These are phyloP conservation scores for Scheffersomyces lignosus DNA, from an alignment of 805 yeast genomes.

Conservation along the genomic window DNA sequence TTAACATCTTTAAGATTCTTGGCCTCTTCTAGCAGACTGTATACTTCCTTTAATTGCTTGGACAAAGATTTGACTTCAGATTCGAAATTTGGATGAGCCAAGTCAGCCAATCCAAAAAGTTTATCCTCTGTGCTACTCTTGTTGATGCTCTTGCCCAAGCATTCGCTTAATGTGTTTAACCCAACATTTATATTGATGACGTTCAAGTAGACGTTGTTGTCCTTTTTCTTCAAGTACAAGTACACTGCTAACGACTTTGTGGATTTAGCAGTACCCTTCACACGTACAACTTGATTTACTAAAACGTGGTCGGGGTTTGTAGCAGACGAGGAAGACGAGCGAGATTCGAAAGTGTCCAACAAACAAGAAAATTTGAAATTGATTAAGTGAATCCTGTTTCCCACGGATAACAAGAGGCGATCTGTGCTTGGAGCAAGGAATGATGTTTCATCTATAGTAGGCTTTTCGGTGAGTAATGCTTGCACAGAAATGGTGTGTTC, in stretches of 20 bases:
- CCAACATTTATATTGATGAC: constrained; percentile 60
- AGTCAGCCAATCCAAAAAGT: constrained; percentile 27
- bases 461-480: constrained; percentile 11
- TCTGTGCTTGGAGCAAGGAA: constrained; percentile 43
- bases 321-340: neutral
- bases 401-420: constrained; percentile 45
- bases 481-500: constrained; percentile 19
- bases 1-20: constrained; percentile 16
- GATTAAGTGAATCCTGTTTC: constrained; percentile 40
- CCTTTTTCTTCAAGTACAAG: constrained; percentile 40
- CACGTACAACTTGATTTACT: constrained; percentile 29
- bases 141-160: constrained; percentile 61
- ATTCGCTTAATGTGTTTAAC: constrained; percentile 63
- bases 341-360: constrained; percentile 26
- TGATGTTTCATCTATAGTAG: constrained; percentile 19
- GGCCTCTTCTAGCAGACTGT: constrained; percentile 20
- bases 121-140: constrained; percentile 7
- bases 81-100: constrained; percentile 21
- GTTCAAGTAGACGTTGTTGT: constrained; percentile 44
- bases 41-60: constrained; percentile 22
- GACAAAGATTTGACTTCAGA: constrained; percentile 13
- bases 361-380: constrained; percentile 47
- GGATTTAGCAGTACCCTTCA: constrained; percentile 46
- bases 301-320: constrained; percentile 25
- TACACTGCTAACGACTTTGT: constrained; percentile 43